A percentile compares a stretch with the other conserved stretches of the same genome.
Evolutionary conservation across 805 yeast species (phyloP).

Genomic region (Kregervanrija fluxuum): DNA sequence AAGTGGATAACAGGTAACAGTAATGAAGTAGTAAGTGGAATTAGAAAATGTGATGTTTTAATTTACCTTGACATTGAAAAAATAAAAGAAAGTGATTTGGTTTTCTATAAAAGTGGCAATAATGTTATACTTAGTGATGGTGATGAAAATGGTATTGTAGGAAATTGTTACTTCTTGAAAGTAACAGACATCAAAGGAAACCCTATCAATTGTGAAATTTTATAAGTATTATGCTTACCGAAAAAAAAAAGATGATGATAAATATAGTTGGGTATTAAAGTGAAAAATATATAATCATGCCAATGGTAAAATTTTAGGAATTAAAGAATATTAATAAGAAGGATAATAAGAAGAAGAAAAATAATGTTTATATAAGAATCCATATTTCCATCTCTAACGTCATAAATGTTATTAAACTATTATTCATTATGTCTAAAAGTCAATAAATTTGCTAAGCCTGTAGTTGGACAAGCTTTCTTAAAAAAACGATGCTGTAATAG

Average conservation of each 20-base stretch:
- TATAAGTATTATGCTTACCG: background rate
- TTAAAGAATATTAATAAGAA: background rate
- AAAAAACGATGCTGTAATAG: slow-evolving; percentile 71
- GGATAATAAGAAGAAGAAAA: background rate
- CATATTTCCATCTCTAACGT: background rate
- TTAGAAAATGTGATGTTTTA: slow-evolving; percentile 53
- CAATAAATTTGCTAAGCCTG: slow-evolving; percentile 52
- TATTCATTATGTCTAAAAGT: slow-evolving; percentile 22
- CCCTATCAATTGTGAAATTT: background rate
- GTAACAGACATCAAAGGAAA: slow-evolving; percentile 17
- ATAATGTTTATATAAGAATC: background rate
- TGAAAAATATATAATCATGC: too few relatives aligned
- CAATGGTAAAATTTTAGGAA: background rate
- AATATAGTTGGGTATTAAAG: too few relatives aligned
- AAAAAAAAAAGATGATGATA: too few relatives aligned
- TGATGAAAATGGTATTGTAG: slow-evolving; percentile 44
- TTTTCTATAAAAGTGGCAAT: slow-evolving; percentile 59
- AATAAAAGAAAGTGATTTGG: slow-evolving; percentile 37
- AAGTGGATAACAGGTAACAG: slow-evolving; percentile 9
- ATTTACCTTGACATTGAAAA: slow-evolving; percentile 55
- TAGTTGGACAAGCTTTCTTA: slow-evolving; percentile 52
- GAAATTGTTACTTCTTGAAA: slow-evolving; percentile 34
- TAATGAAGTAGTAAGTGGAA: slow-evolving; percentile 55
- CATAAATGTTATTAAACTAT: background rate
- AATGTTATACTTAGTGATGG: slow-evolving; percentile 70